Base-by-base conservation (phyloP, 1,139 yeast species). In the Candida sanyaensis region DNA sequence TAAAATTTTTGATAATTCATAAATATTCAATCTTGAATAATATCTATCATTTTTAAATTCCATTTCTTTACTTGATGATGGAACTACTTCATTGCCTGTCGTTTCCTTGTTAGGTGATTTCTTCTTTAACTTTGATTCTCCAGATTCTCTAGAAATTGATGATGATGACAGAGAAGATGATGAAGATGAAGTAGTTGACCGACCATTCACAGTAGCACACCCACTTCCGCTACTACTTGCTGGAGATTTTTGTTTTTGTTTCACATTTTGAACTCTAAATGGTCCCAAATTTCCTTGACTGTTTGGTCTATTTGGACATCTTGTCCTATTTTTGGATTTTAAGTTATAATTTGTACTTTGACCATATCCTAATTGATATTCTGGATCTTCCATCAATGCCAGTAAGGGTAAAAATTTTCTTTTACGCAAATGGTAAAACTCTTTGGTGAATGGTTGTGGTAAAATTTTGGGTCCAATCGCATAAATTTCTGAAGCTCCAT, bases 11-110 rank as follows among this genome's bases (percentile, higher is more conserved):
- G 66, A 58, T 24, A 69, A 54, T 44, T 68, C 71, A 42, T 54
- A 58, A 12, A 65, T 60, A 50, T 69, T 69, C 26, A 69, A 52
- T 37, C 72, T 55, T 3, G 69, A 62, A 44, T 59, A 64, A 51
- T 66, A 66, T 33, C 61, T 43, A 46, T 60, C 63, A 37, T 44
- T 44, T 26, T 48, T 46, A 6, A 40, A 29, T 9, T 54, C 56
- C 5, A 31, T 38, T 17, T 36, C 43, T 34, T 34, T 13, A 33
- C 26, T 21, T 42, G 32, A 13, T n/a, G 24, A 26, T 26, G 28
- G 9, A 6, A 6, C 28, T 6, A 4, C 28, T 17, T 36, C 41
- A 26, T 30, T 13, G 32, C 24, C n/a, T 41, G 32, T 10, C 1
- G n/a, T 21, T 27, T 39, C 32, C 13, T 34, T 40, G 9, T 26